Conservation (phyloP, 1,139 yeast genomes). For the Pichia sp. region DNA sequence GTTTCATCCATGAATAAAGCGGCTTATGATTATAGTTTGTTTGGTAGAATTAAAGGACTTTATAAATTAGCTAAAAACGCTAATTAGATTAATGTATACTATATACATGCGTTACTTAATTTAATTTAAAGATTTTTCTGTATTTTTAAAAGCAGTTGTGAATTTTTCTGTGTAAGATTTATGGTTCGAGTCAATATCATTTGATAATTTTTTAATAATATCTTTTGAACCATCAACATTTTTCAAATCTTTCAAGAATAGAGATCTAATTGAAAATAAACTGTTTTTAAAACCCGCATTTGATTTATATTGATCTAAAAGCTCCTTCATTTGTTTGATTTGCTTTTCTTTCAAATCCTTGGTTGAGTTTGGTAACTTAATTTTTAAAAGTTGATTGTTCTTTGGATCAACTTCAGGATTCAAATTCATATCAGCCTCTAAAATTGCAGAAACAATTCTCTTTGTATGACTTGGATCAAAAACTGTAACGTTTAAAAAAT, state of each 20-base stretch:
- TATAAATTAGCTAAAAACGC: conserved; percentile 42
- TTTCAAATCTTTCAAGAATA: conserved; percentile 53
- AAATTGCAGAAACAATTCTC: conserved; percentile 60
- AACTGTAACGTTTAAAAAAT: conserved; percentile 57
- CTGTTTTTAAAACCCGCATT: conserved; percentile 46
- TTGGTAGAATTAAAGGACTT: conserved; percentile 58
- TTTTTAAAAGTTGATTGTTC: conserved; percentile 66
- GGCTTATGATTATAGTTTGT: conserved; percentile 72
- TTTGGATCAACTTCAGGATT: conserved; percentile 72
- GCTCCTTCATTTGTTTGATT: conserved; percentile 54
- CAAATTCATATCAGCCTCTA: conserved; percentile 64
- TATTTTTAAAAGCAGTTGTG: conserved; percentile 50
- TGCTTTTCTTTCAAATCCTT: conserved; percentile 52
- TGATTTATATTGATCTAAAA: conserved; percentile 58
- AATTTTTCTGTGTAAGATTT: conserved; percentile 58
- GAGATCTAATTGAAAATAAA: conserved; percentile 56
- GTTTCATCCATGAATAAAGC: conserved; percentile 76
- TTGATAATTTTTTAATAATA: conserved; percentile 44
- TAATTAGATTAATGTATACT: conserved; percentile 14
- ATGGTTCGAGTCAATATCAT: conserved; percentile 61
- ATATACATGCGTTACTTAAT: conserved; percentile 2
- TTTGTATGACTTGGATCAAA: conserved; percentile 75
- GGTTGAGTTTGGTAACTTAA: conserved; percentile 71
- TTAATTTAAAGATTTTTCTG: conserved; percentile 38
- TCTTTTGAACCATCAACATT: conserved; percentile 52